Base-by-base conservation (phyloP, 1,139 yeast genomes). In the Saccharomyces hybrid region DNA sequence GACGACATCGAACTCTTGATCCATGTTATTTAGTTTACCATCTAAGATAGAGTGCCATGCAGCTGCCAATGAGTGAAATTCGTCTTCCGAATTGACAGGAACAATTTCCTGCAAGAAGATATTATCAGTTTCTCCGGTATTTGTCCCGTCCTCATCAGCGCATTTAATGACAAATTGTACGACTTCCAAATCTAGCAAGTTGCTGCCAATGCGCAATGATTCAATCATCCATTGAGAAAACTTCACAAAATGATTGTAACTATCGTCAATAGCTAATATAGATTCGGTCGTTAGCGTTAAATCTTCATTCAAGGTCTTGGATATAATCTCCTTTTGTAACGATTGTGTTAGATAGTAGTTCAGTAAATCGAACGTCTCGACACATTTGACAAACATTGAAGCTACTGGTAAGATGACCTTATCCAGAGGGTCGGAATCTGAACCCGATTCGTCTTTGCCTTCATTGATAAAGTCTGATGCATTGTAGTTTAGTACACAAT, bases 151-250 rank as follows among this genome's bases (percentile, higher is more conserved):
- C 51, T 67, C 71, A n/a, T 56, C 56, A 4, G 71, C 72, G 54
- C 68, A 67, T 53, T 61, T 68, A 26, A 64, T 53, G 6, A 70
- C 61, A 50, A 66, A 66, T 41, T 64, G 63, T 9, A 69, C 60
- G 3, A 68, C 61, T 51, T 69, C 72, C 26, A 68, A 56, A 8
- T 64, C 62, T 46, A 62, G 48, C n/a, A 64, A 51, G 0, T 59
- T 53, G 50, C 58, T 60, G 16, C 57, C 62, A 3, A 59, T 50
- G 5, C 58, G 60, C 32, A 66, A 47, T 0, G 72, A 64, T 48
- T 68, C 72, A 12, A 65, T 52, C 62, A 66, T 58, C 73, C 73
- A 69, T 54, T 69, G 72, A 4, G 68, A 64, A 55, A 66, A 69
- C 51, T 69, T 69, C 31, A 68, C 66, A 52, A 65, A 68, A 51